Evolutionary conservation across 768 basidiomycete species (phyloP), one percentile per base, ranked within the genome.

Genomic region (Lactarius hengduanensis): DNA sequence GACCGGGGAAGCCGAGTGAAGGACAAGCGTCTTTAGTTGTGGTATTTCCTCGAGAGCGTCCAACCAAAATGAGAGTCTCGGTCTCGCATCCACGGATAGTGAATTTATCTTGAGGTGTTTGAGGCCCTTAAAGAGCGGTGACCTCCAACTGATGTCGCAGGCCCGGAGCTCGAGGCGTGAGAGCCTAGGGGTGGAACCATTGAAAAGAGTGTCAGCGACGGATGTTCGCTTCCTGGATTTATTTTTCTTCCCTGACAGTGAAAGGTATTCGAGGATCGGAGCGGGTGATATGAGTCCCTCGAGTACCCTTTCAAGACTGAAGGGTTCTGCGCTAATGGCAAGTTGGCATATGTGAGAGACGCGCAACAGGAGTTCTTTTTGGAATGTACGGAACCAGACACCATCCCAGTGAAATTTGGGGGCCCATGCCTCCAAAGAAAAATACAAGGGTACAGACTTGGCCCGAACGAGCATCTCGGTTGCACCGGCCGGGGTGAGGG

Each of bases 101-200:
- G 20, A 9, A 3, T 20, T n/a, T 32, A 65, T 50, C 22, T 43
- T n/a, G 22, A 65, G 47, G 20, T 50, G 2, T 6, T 26, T 41
- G 9, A 65, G 57, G 20, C 36, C 36, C 38, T 18, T 59, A 0
- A 65, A 43, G 16, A 54, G 50, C 57, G 64, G 50, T 11, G 64
- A 60, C 22, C n/a, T 36, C 64, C 64, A 65, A 22, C 36, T 15
- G 32, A 64, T 53, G 41, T 64, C 63, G n/a, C 43, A 64, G 1
- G 26, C 15, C 2, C n/a, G 2, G 11, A 64, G 43, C 15, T 36
- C 38, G 8, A 65, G 22, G n/a, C 40, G 47, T 10, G 38, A 50
- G 30, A 65, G 58, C 36, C 22, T 65, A 26, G 64, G 64, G 0
- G 59, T 40, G 34, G 36, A 8, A 2, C 53, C 59, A 9, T 10